Base-by-base conservation (phyloP, 2,329 filamentous ascomycete species). In the Lachnellula subtilissima region DNA sequence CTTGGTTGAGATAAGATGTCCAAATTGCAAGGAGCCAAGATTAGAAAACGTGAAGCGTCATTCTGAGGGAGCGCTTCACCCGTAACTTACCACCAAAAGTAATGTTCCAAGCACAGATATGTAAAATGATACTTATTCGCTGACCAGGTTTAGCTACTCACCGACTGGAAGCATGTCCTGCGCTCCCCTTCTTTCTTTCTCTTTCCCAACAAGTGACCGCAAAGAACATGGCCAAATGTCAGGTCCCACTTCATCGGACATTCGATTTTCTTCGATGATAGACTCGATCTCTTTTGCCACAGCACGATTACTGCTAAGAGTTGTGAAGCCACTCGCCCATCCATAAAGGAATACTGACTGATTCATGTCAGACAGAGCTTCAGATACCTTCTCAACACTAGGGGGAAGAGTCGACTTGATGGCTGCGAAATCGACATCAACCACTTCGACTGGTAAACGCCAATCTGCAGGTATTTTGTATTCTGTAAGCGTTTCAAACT, bases 311-410 rank as follows among this genome's bases (percentile, higher is more conserved):
- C 82, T 84, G 40, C 83, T 87, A 52, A 89, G 73, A 1, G 86
- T 89, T 4, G 83, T 86, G 40, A 78, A 66, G 0, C 76, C 74
- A 7, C 72, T 71, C 12, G 73, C 73, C 86, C 86, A 89, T 12
- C 85, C 86, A 65, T 84, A 84, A 50, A 88, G 72, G 65, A 89
- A 87, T 4, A 88, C 85, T n/a, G 83, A 84, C 50, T 74, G 69
- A 64, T 89, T 89, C 59, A 89, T 82, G 15, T 75, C 71, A 2
- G 78, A 82, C 51, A 88, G 71, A 5, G 76, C 72, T 11, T 74
- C 63, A 1, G 70, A 39, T 11, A 85, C 73, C 53, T 74, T 73
- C 14, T 69, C 58, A 19, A 71, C 71, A 12, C 80, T 74, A 2
- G 67, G 58, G 22, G 79, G 81, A 7, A 84, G 70, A 12, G 61